Base-by-base conservation (phyloP, 306 rosid species). In the Glycine tomentella region DNA sequence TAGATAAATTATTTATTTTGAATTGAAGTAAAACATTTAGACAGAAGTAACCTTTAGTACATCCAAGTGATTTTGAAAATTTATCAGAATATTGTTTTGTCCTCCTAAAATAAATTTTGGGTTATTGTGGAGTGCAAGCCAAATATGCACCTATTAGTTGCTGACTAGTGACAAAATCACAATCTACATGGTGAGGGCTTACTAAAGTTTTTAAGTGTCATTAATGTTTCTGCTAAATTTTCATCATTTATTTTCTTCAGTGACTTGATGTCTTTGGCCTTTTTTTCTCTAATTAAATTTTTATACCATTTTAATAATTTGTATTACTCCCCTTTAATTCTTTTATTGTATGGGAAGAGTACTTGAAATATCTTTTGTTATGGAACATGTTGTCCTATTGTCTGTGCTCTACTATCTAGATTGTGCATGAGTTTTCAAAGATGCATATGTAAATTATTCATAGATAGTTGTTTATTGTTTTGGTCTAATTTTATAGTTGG, bases 131-230 rank as follows among this genome's bases (percentile, higher is more conserved):
- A 51, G 40, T 73, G 49, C 59, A 20, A 62, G 67, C 75, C 44
- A 25, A 81, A 36, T 80, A 58, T 46, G 61, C 63, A 74, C 48
- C 53, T 80, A 57, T 48, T 84, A 79, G 84, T 78, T 80, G 17
- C 61, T 82, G 70, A 46, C 65, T 80, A 79, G 68, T 75, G 71
- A 62, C 66, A 49, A 57, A 46, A 16, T 4, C 78, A 59, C 76
- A 68, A 44, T 66, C 9, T 79, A 4, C 55, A 25, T 38, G 14
- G 36, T 31, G 46, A 57, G 48, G 69, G 9, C 33, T 68, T 80
- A 46, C 38, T 59, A 20, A 49, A 38, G 20, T 63, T 83, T 76
- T 38, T 57, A 15, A 73, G 25, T 4, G 3, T 38, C 25, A 58
- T 52, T 65, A 31, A 31, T 53, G 70, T 25, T 17, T 44, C 36